Percentiles rank a stretch among this genome's conserved stretches.
phyloP scores from a whole-genome alignment of 371 early-diverging fungal species.

The Funneliformis caledonium region DNA sequence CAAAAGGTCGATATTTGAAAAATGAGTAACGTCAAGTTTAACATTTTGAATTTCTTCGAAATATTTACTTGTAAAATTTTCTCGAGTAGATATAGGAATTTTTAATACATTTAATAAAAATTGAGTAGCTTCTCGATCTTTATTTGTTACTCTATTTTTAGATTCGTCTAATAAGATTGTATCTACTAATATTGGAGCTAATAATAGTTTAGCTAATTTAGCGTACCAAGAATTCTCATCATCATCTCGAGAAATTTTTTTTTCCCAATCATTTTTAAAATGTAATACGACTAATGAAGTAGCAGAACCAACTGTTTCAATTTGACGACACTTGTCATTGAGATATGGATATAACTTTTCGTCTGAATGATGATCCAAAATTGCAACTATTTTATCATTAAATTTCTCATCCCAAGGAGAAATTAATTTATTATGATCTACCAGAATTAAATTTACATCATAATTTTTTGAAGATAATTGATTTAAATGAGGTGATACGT shows the following conservation, averaged over 20 bases:
- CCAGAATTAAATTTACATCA: conserved; percentile 23
- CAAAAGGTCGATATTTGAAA: conserved; percentile 62
- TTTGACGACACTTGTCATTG: conserved; percentile 52
- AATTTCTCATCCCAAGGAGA: conserved; percentile 11
- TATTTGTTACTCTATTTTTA: conserved; percentile 56
- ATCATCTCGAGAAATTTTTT: conserved; percentile 29
- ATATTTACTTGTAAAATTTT: conserved; percentile 40
- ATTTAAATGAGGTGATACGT: neutral
- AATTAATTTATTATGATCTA: conserved; percentile 43
- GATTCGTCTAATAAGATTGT: conserved; percentile 65
- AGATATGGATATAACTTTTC: conserved; percentile 53
- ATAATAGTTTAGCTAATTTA: conserved; percentile 52
- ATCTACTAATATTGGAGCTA: conserved; percentile 75
- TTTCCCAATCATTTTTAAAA: conserved; percentile 31
- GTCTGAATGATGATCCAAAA: conserved; percentile 81
- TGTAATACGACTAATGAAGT: conserved; percentile 59
- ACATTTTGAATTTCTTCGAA: conserved; percentile 60
- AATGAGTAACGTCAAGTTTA: conserved; percentile 57
- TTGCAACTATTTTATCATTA: conserved; percentile 52
- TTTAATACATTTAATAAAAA: conserved; percentile 38
- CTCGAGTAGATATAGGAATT: conserved; percentile 22
- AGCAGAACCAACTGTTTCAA: conserved; percentile 69
- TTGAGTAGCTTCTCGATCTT: conserved; percentile 57
- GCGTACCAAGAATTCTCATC: neutral
- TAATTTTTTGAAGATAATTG: neutral